Evolutionary conservation across 345 rosid genomes (phyloP), one percentile per base, ranked within the genome.

Genomic region (Moricandia moricandioides): DNA sequence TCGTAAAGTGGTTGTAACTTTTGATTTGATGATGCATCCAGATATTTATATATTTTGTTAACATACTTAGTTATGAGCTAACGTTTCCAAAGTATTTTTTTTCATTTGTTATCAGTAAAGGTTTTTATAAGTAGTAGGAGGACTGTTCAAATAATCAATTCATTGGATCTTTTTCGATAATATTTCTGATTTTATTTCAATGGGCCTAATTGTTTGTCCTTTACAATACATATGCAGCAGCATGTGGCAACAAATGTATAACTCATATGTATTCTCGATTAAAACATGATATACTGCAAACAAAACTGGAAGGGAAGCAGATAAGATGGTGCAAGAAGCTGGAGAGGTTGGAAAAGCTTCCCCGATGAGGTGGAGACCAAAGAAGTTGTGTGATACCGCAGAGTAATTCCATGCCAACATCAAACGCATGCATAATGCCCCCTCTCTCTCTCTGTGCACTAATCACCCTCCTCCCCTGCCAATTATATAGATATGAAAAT

Each of bases 381-480:
- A 43, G 59, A 62, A 59, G 33, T 62, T 55, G 39, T 77, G 80
- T 69, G 58, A 72, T 35, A 2, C 87, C 91, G 43, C 84, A n/a
- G n/a, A 83, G 62, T 87, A 87, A 33, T 84, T 39, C 66, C 26
- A 37, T 78, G 21, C 87, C 85, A 82, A 37, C 79, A 72, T 87
- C 91, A 34, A 87, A 70, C 0, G 82, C 87, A 80, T 84, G 91
- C 60, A 85, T 58, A 64, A 81, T 78, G 37, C 91, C 85, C 5
- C 78, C 83, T 39, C 79, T n/a, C n/a, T n/a, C 69, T 40, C 82
- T 78, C 85, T 78, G 77, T 2, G 85, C 87, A 68, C 89, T 86
- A 82, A 86, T 73, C 79, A 70, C 79, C 60, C 67, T 74, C 67
- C 79, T 74, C 74, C 66, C 72, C 49, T 82, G 9, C 90, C 88